phyloP scores from a whole-genome alignment of 2,329 filamentous ascomycete genomes.

The Fusarium hostae region DNA sequence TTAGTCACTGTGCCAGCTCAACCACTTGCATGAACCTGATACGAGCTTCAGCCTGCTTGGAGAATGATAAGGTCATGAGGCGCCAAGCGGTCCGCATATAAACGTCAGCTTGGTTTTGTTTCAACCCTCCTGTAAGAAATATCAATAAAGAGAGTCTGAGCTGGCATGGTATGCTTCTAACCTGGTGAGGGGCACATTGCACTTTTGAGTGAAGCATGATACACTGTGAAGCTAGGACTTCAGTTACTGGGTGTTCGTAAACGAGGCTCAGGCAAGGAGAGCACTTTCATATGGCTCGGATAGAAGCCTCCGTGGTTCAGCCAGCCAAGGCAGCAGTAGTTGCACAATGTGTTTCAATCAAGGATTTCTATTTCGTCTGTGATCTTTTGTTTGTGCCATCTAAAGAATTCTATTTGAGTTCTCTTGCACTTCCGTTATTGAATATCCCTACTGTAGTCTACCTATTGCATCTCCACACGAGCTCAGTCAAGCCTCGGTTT shows the following conservation, averaged over 20 bases:
- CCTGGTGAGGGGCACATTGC: slow-evolving; percentile 1
- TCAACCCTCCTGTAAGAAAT: slow-evolving; percentile 21
- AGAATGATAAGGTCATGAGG: not conserved
- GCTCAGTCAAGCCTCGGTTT: not conserved
- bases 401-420: not conserved
- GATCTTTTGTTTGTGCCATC: not conserved
- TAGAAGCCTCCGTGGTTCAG: not conserved
- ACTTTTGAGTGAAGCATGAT: not conserved
- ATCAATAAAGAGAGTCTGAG: not conserved
- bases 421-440: not conserved
- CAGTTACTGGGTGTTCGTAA: not conserved
- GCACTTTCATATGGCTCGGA: not conserved
- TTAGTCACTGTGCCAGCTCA: not conserved
- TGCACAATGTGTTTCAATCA: not conserved
- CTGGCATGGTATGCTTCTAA: not conserved
- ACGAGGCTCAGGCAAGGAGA: not conserved
- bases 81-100: not conserved
- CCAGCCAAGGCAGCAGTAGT: not conserved
- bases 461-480: not conserved
- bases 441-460: not conserved
- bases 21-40: not conserved
- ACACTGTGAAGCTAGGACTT: slow-evolving; percentile 7
- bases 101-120: slow-evolving; percentile 15
- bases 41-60: not conserved
- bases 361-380: not conserved